Percentiles rank a stretch among this genome's conserved stretches.
These are phyloP conservation scores for Tulasnella sp. DNA, from an alignment of 768 basidiomycete species.

Conservation along the genomic window DNA sequence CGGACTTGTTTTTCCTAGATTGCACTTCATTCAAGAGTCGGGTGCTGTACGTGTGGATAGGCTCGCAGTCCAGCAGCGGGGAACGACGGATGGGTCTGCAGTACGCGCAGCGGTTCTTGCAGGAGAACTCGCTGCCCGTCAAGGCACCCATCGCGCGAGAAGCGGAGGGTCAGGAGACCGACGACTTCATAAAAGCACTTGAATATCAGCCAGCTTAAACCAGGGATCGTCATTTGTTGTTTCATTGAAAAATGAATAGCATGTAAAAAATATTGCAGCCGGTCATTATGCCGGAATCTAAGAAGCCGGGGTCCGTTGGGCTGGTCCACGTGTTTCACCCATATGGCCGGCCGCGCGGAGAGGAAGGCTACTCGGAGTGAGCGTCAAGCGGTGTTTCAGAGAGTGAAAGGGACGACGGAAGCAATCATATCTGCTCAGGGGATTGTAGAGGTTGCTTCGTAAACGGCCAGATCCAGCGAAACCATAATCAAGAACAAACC, in stretches of 20 bases:
- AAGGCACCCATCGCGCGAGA: slow-evolving; percentile 56
- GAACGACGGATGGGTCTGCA: slow-evolving; percentile 58
- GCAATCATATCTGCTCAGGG: background rate
- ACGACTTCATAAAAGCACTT: slow-evolving; percentile 50
- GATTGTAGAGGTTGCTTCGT: background rate
- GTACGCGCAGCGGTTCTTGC: slow-evolving; percentile 60
- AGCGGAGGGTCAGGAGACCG: slow-evolving; percentile 58
- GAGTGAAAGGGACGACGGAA: slow-evolving; percentile 4
- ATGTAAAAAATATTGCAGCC: slow-evolving; percentile 3
- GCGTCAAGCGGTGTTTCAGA: slow-evolving; percentile 18
- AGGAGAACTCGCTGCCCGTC: slow-evolving; percentile 44
- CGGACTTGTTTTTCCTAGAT: slow-evolving; percentile 60
- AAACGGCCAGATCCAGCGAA: slow-evolving; percentile 4
- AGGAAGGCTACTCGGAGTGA: slow-evolving; percentile 9
- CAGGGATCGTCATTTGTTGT: background rate
- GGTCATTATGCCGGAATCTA: background rate
- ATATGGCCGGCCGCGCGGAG: slow-evolving; percentile 15
- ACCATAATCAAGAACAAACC: background rate
- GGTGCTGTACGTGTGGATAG: slow-evolving; percentile 64
- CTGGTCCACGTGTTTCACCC: slow-evolving; percentile 19
- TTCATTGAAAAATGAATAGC: slow-evolving; percentile 3
- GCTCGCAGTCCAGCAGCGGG: slow-evolving; percentile 51
- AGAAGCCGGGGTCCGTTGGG: background rate
- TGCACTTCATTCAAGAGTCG: slow-evolving; percentile 47
- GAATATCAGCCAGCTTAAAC: background rate